Evolutionary conservation across 805 yeast species (phyloP).

Genomic region (Schizosaccharomyces osmophilus): DNA sequence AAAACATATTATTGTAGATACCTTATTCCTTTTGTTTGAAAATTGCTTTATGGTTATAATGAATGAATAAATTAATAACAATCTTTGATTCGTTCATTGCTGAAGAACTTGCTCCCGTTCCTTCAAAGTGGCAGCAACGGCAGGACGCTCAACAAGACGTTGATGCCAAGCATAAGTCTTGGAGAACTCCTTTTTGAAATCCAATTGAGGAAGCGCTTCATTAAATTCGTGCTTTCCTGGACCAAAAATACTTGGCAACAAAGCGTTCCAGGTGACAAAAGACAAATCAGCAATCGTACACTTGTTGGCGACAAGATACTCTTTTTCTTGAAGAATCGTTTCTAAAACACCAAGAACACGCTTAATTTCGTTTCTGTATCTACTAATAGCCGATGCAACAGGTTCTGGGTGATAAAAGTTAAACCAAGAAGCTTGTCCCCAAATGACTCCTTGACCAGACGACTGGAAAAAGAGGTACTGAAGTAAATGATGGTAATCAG

Average conservation of each 20-base stretch:
- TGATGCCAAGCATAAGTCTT: not conserved
- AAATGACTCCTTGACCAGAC: not conserved
- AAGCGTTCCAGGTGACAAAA: conserved; percentile 52
- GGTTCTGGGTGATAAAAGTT: conserved; percentile 58
- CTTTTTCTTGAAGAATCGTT: conserved; percentile 62
- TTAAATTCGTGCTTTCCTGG: not conserved
- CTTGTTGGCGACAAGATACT: conserved; percentile 67
- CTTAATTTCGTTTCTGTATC: conserved; percentile 72
- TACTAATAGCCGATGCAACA: conserved; percentile 66
- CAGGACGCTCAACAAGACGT: not conserved
- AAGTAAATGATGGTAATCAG: not conserved
- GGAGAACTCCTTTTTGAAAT: not conserved
- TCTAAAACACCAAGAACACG: conserved; percentile 65
- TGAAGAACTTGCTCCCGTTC: not conserved
- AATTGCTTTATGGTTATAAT: no score
- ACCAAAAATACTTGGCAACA: not conserved
- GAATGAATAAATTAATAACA: no score
- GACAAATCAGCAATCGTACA: conserved; percentile 60
- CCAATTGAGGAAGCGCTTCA: not conserved
- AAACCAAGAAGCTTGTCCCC: conserved; percentile 53
- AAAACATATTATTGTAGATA: no score
- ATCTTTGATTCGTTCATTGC: no score
- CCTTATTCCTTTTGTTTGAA: no score
- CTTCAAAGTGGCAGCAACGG: not conserved
- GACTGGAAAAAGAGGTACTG: no score